Percentiles rank a stretch among this genome's conserved stretches.
These are phyloP conservation scores for Aureoboletus auriporus DNA, from an alignment of 768 basidiomycete species.

Conservation along the genomic window DNA sequence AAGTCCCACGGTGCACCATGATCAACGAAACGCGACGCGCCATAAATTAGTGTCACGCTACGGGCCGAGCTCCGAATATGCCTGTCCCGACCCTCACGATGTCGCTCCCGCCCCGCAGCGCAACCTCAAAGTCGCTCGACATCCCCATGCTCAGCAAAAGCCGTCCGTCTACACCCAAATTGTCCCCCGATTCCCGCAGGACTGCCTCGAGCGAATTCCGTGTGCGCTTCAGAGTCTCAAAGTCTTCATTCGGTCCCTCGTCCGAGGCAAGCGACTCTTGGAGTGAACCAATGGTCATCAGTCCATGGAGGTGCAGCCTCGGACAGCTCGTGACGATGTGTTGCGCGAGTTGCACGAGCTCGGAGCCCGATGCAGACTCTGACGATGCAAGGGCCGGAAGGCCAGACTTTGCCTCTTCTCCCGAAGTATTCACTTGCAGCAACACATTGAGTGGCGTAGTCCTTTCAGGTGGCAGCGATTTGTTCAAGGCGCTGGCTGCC, in stretches of 20 bases:
- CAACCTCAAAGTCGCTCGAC: conserved; percentile 92
- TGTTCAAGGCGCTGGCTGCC: conserved; percentile 75
- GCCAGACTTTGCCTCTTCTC: conserved; percentile 89
- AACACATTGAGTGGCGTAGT: conserved; percentile 68
- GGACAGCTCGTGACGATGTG: conserved; percentile 75
- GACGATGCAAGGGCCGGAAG: conserved; percentile 52
- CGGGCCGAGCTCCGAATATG: conserved; percentile 74
- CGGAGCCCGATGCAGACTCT: conserved; percentile 35
- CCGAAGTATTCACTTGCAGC: conserved; percentile 93
- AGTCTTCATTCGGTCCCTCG: conserved; percentile 63
- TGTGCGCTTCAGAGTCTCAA: conserved; percentile 62
- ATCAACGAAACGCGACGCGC: conserved; percentile 36
- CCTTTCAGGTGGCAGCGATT: conserved; percentile 58
- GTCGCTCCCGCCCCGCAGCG: conserved; percentile 78
- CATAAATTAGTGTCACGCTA: conserved; percentile 29
- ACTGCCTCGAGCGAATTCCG: conserved; percentile 51
- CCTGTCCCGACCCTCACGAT: conserved; percentile 89
- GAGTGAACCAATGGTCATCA: conserved; percentile 96
- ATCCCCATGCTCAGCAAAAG: conserved; percentile 90
- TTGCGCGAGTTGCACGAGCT: conserved; percentile 61
- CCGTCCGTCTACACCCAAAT: conserved; percentile 49
- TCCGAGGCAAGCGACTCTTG: conserved; percentile 53
- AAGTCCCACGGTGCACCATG: conserved; percentile 16
- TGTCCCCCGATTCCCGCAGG: conserved; percentile 28
- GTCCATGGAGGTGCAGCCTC: conserved; percentile 68